Evolutionary conservation across 768 basidiomycete species (phyloP), one percentile per base, ranked within the genome.

Genomic region (Podaxis mareebaensis): DNA sequence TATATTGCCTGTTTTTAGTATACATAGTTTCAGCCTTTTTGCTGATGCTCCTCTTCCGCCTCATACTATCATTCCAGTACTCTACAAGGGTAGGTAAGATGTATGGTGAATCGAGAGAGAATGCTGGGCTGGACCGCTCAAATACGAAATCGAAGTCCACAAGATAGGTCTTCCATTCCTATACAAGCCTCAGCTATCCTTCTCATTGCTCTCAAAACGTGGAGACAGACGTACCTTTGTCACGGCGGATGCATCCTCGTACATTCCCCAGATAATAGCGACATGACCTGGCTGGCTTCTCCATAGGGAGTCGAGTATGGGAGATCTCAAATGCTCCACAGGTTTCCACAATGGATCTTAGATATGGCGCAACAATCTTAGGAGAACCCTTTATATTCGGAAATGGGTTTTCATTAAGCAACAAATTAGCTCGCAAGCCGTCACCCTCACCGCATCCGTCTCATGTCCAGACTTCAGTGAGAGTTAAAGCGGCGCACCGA

Each of bases 221-320:
- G 17, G 17, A 42, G 38, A 24, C 52, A 13, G 53, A 51, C 13
- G 65, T 77, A 83, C 91, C 81, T 92, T 92, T 20, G 90, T 93
- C 33, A 93, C 92, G 13, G 93, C 92, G 0, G 90, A 91, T 3
- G 92, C 92, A 67, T 95, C 92, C 73, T 95, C 93, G 70, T 94
- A 93, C 92, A 95, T 94, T 3, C 93, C 93, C 86, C 90, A 93
- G 64, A 95, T 93, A 58, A 95, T 84, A 22, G 93, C 93, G 28
- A 95, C 92, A 72, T 95, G 93, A 8, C 93, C 93, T 1, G 93
- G 93, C 26, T 93, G 77, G 72, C 90, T 28, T 92, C 69, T 95
- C 93, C 4, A 93, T 95, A 22, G 93, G 93, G 2, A 94, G 92
- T 33, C 86, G 82, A 1, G 93, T 95, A 72, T 95, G 93, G 4